These are phyloP conservation scores for Usnea hakonensis DNA, from an alignment of 495 filamentous ascomycete genomes.

Conservation along the genomic window DNA sequence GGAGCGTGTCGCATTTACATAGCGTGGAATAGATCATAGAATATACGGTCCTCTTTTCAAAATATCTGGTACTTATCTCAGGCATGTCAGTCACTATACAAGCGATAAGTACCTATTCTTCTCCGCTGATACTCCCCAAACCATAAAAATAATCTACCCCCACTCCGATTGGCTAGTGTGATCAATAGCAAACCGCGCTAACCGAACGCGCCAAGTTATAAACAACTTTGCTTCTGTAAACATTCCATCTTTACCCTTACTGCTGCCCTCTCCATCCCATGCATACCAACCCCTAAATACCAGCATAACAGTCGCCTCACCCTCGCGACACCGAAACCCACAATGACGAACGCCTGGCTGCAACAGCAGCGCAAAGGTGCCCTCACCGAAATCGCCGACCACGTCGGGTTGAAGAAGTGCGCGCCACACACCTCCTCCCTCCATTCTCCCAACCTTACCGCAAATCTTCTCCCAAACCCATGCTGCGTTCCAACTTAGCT, in stretches of 20 bases:
- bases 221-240: conserved; percentile 23
- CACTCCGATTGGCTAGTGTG: not conserved
- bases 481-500: not conserved
- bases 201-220: conserved; percentile 16
- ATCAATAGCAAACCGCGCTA: conserved; percentile 2
- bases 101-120: not conserved
- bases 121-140: not conserved
- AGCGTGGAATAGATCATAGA: conserved; percentile 9
- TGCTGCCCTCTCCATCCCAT: not conserved
- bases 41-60: not conserved
- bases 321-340: conserved; percentile 33
- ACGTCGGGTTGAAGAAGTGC: conserved; percentile 67
- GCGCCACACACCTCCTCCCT: conserved; percentile 41
- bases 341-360: conserved; percentile 55
- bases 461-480: not conserved
- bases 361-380: conserved; percentile 77
- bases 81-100: not conserved
- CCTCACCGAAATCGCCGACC: conserved; percentile 64
- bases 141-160: not conserved
- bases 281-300: conserved; percentile 3
- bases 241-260: conserved; percentile 13
- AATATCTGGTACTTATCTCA: too few species aligned
- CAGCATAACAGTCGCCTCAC: conserved; percentile 40
- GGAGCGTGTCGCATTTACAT: conserved; percentile 5
- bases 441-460: not conserved